Evolutionary conservation across 2,329 filamentous ascomycete genomes (phyloP), one percentile per base, ranked within the genome.

Genomic region (Fusarium nodosum): DNA sequence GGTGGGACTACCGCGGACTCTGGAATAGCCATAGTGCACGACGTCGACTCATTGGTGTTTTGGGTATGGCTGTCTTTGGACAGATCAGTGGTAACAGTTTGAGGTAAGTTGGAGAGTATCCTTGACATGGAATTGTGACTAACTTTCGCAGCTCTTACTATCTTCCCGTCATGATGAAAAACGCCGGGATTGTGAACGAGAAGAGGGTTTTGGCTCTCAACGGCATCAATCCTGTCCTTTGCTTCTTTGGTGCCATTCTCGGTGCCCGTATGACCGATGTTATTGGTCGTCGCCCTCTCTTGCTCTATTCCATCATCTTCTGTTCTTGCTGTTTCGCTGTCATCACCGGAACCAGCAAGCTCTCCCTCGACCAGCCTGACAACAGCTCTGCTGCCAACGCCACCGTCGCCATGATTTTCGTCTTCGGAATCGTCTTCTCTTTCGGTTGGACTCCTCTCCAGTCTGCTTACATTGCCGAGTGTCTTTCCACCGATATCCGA

Each of bases 261-360:
- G 88, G 88, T 46, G 86, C 87, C 6, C 79, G 82, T 16, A 79
- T 89, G 51, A 86, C 86, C 2, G 87, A 89, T 39, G 81, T 82
- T 2, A 62, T 89, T 8, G 86, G 88, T n/a, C 86, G 88, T 38
- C 85, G 88, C 4, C 85, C 85, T 0, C 77, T 88, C 10, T 76
- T 88, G 15, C 74, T 88, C 5, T 82, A 80, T 73, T 80, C 81
- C 6, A 84, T 82, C 41, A 73, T 84, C 13, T 83, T 83, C 61
- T 80, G 79, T 52, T 83, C 82, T 0, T 68, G 78, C 63, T 85
- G 83, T 72, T 85, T 86, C 50, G 82, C 82, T 36, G 76, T 84
- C 68, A 82, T 86, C 52, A 85, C 83, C 0, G 83, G 82, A 3
- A 85, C 83, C 0, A 82, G 80, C 65, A 85, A 84, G 69, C 48